Evolutionary conservation across 495 filamentous ascomycete genomes (phyloP), one percentile per base, ranked within the genome.

Genomic region (Darksidea phi): DNA sequence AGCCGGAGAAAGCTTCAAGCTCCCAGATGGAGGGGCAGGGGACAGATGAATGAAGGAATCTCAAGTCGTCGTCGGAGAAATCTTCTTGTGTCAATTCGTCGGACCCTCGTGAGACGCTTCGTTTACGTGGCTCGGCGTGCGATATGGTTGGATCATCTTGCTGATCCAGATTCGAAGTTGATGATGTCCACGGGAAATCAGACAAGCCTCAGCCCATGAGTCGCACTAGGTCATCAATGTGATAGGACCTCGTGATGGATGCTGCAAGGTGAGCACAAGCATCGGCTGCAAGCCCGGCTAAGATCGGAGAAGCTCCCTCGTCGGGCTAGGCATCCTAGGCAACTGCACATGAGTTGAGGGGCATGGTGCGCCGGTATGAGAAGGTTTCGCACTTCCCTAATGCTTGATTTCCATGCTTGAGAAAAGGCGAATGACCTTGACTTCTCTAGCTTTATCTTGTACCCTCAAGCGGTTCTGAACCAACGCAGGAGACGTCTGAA

Each of bases 201-300:
- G 18, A 43, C 28, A 32, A 13, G 41, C 18, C 41, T 15, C 18
- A 13, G 41, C 41, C 41, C 6, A 43, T 15, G 41, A 43, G 4
- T 43, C 6, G 15, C 13, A 13, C 3, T 20, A 6, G 13, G 15
- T 6, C 3, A 3, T 20, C 41, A 43, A 15, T 43, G 5, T 43
- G 5, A 43, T 43, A 20, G 13, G 15, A 43, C 15, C 41, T 43
- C 18, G 18, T 43, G 41, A 43, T 43, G 41, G 18, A 20, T 6
- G 5, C 41, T 20, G 41, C 41, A 43, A 20, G 41, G 41, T 20
- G 41, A 43, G 18, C 3, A 43, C 15, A 15, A 43, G 41, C 18
- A 43, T 43, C 41, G 41, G 41, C 41, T 43, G 18, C 41, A 43
- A 43, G 41, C 15, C 41, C 41, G 41, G 41, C 41, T 43, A 43